Base-by-base conservation (phyloP, 495 filamentous ascomycete species). In the Paragyromitra xinjiangensis region DNA sequence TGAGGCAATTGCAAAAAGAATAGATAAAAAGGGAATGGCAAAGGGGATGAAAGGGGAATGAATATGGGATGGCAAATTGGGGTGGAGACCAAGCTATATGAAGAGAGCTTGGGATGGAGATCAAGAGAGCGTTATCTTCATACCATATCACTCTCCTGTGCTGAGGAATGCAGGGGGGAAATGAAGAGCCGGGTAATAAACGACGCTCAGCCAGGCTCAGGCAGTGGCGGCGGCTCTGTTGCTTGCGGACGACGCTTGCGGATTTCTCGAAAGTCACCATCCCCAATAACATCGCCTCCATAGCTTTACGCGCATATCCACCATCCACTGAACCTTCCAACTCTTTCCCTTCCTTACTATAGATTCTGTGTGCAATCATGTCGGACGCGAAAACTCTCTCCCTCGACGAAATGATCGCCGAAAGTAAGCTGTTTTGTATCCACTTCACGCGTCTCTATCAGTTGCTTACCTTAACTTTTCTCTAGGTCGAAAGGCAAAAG, bases 401-500 rank as follows among this genome's bases (percentile, higher is more conserved):
- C 3, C 58, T 82, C 48, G 79, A 82, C 64, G 79, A 82, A 40
- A 79, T 82, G 63, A 73, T 82, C 65, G 66, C 75, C 6, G 40
- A 79, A 65, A 78, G 80, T 80, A 79, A 69, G 78, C 50, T 73
- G 51, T 66, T 73, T 34, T 73, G 69, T 42, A 22, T 55, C 53
- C 22, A 59, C 24, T 77, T 51, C 59, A 77, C 74, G 74, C 75
- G 53, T 71, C 34, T 40, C 55, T 45, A 14, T 39, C 68, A 73
- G 29, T 59, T 73, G 61, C 74, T 77, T 77, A 77, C 74, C 70
- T 48, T 59, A 12, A 51, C 61, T 24, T 24, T 56, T 51, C 48
- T n/a, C 16, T 44, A 82, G 81, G 70, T 62, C 81, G 81, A 56
- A 73, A 81, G 29, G 73, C 69, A 44, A 82, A 78, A 62, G 81